Evolutionary conservation across 257 asterid genomes (phyloP), one percentile per base, ranked within the genome.

Genomic region (Ehretia macrophylla): DNA sequence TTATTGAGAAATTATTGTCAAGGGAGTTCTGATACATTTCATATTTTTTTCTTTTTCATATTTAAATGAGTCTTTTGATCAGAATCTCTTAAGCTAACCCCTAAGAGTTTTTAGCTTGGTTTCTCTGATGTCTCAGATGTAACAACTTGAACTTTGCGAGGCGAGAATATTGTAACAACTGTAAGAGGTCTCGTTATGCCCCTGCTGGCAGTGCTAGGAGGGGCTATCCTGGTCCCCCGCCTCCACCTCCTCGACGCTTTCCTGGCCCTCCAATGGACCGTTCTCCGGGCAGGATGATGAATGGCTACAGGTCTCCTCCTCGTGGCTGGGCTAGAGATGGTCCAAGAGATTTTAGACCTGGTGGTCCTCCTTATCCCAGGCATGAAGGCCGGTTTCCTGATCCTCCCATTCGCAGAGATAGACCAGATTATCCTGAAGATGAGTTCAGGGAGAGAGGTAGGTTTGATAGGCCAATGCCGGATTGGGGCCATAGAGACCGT

Each of bases 111-210:
- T 46, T 63, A 55, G 67, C 49, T 56, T 42, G 45, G 45, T 64
- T 53, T 51, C 35, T 56, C 44, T 47, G 58, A 63, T 64, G 62
- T 66, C 32, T 54, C 81, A 90, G 95, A 62, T 90, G 98, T 62
- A 85, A 82, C 70, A 91, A 91, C 72, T 70, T 91, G 81, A 91
- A 91, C 77, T 87, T 91, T 40, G 96, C 96, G 12, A 77, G 98
- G 71, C 83, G 98, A 49, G 96, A 91, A 55, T 71, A 67, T 69
- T 91, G 96, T 56, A 91, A 88, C 85, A 88, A 77, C 79, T 91
- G 98, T 81, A 80, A 79, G 81, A 88, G 66, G 77, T 84, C 91
- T 47, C 94, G 95, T 22, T 67, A 68, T 59, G 75, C 77, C 44
- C 69, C 81, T 63, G 68, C 56, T 23, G 75, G 75, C 46, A 79